phyloP scores from a whole-genome alignment of 129 eudicot species.

The Flaveria brownii region DNA sequence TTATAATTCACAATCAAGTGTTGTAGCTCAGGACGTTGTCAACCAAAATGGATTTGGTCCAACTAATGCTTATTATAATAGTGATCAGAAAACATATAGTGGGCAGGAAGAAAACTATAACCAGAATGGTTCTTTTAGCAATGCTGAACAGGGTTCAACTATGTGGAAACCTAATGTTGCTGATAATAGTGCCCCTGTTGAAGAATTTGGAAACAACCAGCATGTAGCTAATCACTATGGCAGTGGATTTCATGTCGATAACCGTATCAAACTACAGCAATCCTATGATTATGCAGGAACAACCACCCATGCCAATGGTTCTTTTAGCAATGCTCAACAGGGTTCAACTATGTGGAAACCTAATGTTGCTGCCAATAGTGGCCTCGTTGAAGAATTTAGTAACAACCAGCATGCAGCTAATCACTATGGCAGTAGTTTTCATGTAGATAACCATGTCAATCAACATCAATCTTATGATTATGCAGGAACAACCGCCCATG shows the following conservation, averaged over 20 bases:
- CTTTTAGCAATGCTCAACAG: constrained; percentile 41
- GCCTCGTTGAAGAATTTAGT: constrained; percentile 23
- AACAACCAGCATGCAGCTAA: constrained; percentile 38
- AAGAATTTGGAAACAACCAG: constrained; percentile 35
- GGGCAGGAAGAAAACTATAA: constrained; percentile 43
- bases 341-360: constrained; percentile 49
- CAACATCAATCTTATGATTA: constrained; percentile 48
- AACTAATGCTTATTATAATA: constrained; percentile 32
- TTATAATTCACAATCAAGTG: constrained; percentile 46
- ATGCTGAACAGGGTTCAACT: constrained; percentile 37
- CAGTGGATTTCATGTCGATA: constrained; percentile 30
- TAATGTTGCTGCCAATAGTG: constrained; percentile 24
- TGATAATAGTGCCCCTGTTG: constrained; percentile 20
- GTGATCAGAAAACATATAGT: constrained; percentile 34
- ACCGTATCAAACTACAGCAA: constrained; percentile 51
- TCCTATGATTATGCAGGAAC: constrained; percentile 42
- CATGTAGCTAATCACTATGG: constrained; percentile 33
- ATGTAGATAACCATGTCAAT: constrained; percentile 39
- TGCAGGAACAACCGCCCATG: constrained; percentile 42
- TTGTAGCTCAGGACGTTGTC: constrained; percentile 44
- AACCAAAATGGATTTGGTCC: constrained; percentile 52
- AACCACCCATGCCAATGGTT: constrained; percentile 29
- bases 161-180: constrained; percentile 47
- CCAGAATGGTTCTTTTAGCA: constrained; percentile 45
- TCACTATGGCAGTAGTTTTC: constrained; percentile 28